phyloP scores from a whole-genome alignment of 2,329 filamentous ascomycete genomes.

The Diaporthe velutina region DNA sequence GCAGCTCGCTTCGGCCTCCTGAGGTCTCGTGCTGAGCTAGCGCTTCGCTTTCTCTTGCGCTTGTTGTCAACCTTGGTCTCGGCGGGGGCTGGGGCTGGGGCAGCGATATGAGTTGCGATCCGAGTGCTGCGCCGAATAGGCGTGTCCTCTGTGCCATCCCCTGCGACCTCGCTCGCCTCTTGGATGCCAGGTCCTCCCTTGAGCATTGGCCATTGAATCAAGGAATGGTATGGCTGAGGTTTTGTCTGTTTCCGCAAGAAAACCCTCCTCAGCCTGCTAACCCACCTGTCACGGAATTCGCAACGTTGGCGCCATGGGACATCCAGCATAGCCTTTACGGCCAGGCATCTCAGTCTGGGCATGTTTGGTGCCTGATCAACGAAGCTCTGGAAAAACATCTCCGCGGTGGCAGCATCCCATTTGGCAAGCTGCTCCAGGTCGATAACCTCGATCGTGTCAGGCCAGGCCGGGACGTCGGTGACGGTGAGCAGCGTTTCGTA shows the following conservation, averaged over 20 bases:
- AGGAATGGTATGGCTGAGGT: slow-evolving; percentile 38
- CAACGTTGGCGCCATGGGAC: slow-evolving; percentile 86
- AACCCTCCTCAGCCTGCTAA: slow-evolving; percentile 74
- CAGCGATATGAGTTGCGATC: slow-evolving; percentile 43
- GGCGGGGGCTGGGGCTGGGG: slow-evolving; percentile 13
- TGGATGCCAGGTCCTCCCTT: slow-evolving; percentile 1
- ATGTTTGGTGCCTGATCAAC: slow-evolving; percentile 77
- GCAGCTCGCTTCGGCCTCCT: slow-evolving; percentile 32
- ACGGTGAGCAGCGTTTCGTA: slow-evolving; percentile 77
- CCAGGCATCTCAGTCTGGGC: slow-evolving; percentile 75
- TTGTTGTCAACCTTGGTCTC: slow-evolving; percentile 19
- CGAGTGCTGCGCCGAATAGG: slow-evolving; percentile 48
- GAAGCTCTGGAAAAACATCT: slow-evolving; percentile 84
- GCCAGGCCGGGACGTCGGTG: slow-evolving; percentile 82
- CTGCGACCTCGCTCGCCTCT: background rate
- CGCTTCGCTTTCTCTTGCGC: slow-evolving; percentile 35
- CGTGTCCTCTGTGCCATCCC: background rate
- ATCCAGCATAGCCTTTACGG: slow-evolving; percentile 83
- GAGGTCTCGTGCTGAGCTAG: slow-evolving; percentile 32
- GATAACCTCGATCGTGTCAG: slow-evolving; percentile 75
- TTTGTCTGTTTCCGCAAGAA: slow-evolving; percentile 64
- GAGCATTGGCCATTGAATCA: slow-evolving; percentile 37
- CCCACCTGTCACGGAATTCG: slow-evolving; percentile 83
- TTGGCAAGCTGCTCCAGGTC: slow-evolving; percentile 84
- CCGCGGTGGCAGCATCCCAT: slow-evolving; percentile 77